These are phyloP conservation scores for Nakataea oryzae DNA, from an alignment of 2,329 filamentous ascomycete genomes.

Conservation along the genomic window DNA sequence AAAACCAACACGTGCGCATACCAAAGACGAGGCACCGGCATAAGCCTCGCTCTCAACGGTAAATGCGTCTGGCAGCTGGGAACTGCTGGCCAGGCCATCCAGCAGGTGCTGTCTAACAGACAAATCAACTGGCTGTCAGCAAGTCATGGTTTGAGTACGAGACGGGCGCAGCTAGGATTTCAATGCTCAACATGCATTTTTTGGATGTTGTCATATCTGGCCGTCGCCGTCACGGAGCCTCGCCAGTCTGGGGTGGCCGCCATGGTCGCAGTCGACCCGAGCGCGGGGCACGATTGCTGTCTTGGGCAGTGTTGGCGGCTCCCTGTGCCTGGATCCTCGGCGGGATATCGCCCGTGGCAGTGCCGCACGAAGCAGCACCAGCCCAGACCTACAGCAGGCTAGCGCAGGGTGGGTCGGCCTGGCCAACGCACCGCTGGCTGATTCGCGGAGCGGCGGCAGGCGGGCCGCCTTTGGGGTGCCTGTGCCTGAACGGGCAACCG, in stretches of 20 bases:
- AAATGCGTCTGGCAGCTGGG: constrained; percentile 39
- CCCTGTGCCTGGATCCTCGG: too few species aligned
- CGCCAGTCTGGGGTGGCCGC: constrained; percentile 30
- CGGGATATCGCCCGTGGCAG: too few species aligned
- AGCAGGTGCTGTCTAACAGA: constrained; percentile 7
- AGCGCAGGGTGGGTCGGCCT: too few species aligned
- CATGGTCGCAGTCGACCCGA: background rate
- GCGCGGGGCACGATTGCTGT: background rate
- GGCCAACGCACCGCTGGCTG: too few species aligned
- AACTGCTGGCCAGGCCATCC: constrained; percentile 4
- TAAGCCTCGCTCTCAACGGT: constrained; percentile 56
- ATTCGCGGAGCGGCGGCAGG: too few species aligned
- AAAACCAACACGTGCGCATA: constrained; percentile 25
- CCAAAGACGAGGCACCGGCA: constrained; percentile 43
- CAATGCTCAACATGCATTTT: constrained; percentile 43
- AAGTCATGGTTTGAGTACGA: background rate
- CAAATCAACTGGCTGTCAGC: constrained; percentile 6
- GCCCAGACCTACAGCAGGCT: too few species aligned
- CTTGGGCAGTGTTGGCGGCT: background rate
- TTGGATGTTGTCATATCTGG: constrained; percentile 53
- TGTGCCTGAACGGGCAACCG: too few species aligned
- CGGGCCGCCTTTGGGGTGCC: too few species aligned
- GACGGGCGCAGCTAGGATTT: too few species aligned
- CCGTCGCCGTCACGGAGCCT: constrained; percentile 40
- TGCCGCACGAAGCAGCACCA: too few species aligned